Conservation (phyloP, 257 asterid species). For the Perilla frutescens region DNA sequence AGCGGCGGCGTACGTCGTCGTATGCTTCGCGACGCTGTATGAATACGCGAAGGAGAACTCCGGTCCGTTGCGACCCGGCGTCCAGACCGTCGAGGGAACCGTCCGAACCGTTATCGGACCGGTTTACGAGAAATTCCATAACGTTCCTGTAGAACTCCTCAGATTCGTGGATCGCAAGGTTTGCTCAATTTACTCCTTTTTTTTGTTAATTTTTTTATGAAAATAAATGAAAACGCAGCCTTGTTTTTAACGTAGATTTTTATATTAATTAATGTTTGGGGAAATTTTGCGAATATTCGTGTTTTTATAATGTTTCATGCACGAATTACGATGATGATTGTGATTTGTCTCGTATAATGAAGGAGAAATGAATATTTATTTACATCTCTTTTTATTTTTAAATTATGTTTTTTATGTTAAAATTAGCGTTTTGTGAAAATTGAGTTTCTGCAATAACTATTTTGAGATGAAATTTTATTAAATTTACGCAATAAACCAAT, state of each 20-base stretch:
- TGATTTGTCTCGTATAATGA: too few relatives aligned
- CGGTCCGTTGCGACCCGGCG: slow-evolving; percentile 78
- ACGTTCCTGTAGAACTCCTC: slow-evolving; percentile 68
- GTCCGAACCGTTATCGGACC: slow-evolving; percentile 73
- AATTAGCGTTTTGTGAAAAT: too few relatives aligned
- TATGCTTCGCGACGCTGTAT: slow-evolving; percentile 61
- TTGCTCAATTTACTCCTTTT: not conserved
- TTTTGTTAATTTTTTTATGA: too few relatives aligned
- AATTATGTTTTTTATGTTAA: too few relatives aligned
- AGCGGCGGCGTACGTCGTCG: slow-evolving; percentile 52
- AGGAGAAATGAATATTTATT: too few relatives aligned
- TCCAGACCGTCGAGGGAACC: slow-evolving; percentile 69
- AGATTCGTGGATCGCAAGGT: slow-evolving; percentile 78
- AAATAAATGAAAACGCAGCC: too few relatives aligned
- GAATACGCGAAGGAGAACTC: slow-evolving; percentile 76
- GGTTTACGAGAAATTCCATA: slow-evolving; percentile 60
- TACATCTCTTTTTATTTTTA: too few relatives aligned
- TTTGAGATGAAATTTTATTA: too few relatives aligned
- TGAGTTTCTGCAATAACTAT: too few relatives aligned
- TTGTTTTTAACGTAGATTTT: not conserved
- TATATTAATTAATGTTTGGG: not conserved
- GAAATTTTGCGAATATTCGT: not conserved
- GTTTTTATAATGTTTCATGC: too few relatives aligned
- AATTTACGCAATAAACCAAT: too few relatives aligned
- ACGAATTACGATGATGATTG: too few relatives aligned